phyloP scores from a whole-genome alignment of 2,329 filamentous ascomycete genomes.

The Calonectria montana region DNA sequence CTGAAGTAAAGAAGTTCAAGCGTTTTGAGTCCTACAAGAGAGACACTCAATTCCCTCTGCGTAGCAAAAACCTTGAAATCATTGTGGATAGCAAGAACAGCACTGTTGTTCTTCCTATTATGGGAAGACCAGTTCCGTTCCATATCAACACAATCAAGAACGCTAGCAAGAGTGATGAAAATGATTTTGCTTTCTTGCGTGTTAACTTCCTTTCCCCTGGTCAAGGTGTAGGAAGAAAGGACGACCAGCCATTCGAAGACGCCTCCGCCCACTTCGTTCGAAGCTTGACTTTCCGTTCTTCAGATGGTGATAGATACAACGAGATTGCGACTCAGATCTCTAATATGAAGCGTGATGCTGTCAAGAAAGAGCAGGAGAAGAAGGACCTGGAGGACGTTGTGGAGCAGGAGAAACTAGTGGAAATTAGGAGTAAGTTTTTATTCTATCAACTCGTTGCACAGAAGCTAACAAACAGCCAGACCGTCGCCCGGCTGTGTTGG shows the following conservation, averaged over 20 bases:
- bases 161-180: conserved; percentile 96
- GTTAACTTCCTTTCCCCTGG: conserved; percentile 98
- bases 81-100: conserved; percentile 91
- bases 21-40: conserved; percentile 99
- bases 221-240: conserved; percentile 95
- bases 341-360: conserved; percentile 92
- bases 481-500: conserved; percentile 88
- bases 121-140: conserved; percentile 97
- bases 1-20: conserved; percentile 98
- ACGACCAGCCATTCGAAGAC: conserved; percentile 98
- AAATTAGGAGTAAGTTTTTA: conserved; percentile 81
- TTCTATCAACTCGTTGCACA: neutral
- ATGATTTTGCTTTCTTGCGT: conserved; percentile 91
- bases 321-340: conserved; percentile 94
- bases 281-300: conserved; percentile 93
- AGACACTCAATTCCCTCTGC: conserved; percentile 89
- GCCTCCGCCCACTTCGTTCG: conserved; percentile 94
- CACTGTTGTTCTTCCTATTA: conserved; percentile 93
- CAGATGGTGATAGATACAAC: conserved; percentile 87
- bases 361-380: conserved; percentile 96
- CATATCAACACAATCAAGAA: conserved; percentile 99
- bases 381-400: conserved; percentile 99
- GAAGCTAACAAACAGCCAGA: conserved; percentile 67
- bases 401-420: conserved; percentile 96
- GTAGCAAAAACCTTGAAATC: conserved; percentile 87